Percentiles rank a stretch among this genome's conserved stretches.
Conservation (phyloP, 148 eudicot genomes). For the Persicaria maculosa region DNA sequence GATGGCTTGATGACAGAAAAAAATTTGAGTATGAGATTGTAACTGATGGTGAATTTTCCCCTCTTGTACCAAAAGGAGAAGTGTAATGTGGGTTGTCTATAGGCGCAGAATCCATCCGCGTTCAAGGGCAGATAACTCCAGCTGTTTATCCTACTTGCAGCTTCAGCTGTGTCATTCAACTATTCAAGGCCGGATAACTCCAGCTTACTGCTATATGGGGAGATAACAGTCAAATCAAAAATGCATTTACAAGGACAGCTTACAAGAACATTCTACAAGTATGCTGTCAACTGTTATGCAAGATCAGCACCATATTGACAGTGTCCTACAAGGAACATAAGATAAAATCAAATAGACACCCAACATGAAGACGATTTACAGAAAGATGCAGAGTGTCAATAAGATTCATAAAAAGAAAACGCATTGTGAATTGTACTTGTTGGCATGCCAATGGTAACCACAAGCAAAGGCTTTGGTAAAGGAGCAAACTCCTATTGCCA, state of each 20-base stretch:
- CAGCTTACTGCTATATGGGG: constrained; percentile 77
- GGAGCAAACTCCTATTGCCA: constrained; percentile 96
- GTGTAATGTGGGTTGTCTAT: constrained; percentile 16
- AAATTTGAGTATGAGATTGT: background rate
- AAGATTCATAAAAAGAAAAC: background rate
- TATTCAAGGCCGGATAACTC: constrained; percentile 95
- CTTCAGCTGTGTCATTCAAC: constrained; percentile 89
- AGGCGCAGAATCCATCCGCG: constrained; percentile 87
- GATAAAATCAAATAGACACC: too few species aligned
- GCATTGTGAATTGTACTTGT: constrained; percentile 42
- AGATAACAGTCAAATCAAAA: background rate
- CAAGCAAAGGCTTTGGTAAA: constrained; percentile 80
- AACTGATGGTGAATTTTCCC: background rate
- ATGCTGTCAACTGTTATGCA: constrained; percentile 61
- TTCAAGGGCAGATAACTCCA: background rate
- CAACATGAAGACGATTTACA: too few species aligned
- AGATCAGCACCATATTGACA: constrained; percentile 86
- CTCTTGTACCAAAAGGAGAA: background rate
- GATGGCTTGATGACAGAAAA: background rate
- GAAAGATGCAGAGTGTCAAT: too few species aligned
- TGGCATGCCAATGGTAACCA: constrained; percentile 91
- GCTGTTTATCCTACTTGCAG: constrained; percentile 53
- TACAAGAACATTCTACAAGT: constrained; percentile 59
- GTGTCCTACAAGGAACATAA: constrained; percentile 33
- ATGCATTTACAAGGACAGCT: constrained; percentile 36